Evolutionary conservation across 805 yeast genomes (phyloP).

Genomic region (Middelhovenomyces tepae): DNA sequence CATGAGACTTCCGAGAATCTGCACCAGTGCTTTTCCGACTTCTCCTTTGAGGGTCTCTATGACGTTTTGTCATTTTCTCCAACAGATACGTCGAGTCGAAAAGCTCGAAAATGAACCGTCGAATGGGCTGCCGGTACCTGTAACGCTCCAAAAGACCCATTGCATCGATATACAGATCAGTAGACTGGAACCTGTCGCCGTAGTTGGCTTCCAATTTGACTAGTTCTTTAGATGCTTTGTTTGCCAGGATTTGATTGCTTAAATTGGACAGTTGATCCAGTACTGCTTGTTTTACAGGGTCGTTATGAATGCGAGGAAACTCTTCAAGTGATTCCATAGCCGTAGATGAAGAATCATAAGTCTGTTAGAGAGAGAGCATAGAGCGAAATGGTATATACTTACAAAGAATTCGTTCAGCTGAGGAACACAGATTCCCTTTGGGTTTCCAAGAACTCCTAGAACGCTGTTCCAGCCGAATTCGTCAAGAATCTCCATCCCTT

Average conservation of each 20-base stretch:
- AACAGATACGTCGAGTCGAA: conserved; percentile 46
- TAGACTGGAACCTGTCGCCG: conserved; percentile 47
- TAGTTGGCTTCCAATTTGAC: conserved; percentile 41
- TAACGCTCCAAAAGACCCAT: conserved; percentile 45
- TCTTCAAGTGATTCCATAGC: conserved; percentile 7
- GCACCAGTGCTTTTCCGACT: conserved; percentile 3
- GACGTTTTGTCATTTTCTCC: conserved; percentile 37
- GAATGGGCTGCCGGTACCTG: conserved; percentile 51
- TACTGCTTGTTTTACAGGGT: conserved; percentile 17
- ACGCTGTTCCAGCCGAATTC: conserved; percentile 67
- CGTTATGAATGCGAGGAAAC: conserved; percentile 15
- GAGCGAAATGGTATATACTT: neutral
- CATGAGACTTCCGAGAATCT: too few relatives aligned
- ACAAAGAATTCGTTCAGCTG: conserved; percentile 15
- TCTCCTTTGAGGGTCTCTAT: neutral
- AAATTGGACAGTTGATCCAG: conserved; percentile 39
- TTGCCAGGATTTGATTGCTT: conserved; percentile 45
- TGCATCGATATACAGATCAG: conserved; percentile 45
- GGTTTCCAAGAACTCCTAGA: conserved; percentile 34
- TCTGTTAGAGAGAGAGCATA: neutral
- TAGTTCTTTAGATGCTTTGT: conserved; percentile 50
- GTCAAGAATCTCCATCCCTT: conserved; percentile 79
- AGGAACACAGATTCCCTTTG: conserved; percentile 35
- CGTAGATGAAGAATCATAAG: neutral
- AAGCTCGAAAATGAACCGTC: conserved; percentile 59